Evolutionary conservation across 2,329 filamentous ascomycete species (phyloP).

Genomic region (Claviceps monticola): DNA sequence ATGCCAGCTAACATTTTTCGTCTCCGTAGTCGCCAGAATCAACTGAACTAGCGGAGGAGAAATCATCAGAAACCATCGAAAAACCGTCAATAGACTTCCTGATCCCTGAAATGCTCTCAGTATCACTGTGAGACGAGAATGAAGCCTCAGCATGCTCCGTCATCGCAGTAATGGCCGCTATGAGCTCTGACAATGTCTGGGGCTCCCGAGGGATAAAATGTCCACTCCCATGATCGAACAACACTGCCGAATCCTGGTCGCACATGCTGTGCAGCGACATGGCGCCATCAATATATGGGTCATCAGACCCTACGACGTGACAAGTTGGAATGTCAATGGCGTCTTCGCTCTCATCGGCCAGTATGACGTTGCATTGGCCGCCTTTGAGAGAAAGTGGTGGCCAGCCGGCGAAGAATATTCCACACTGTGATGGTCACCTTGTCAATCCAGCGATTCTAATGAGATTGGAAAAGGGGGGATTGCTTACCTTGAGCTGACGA

Average conservation of each 20-base stretch:
- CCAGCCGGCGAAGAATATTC: constrained; percentile 39
- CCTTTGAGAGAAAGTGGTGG: constrained; percentile 31
- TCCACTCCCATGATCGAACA: constrained; percentile 54
- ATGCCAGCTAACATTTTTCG: too few species aligned
- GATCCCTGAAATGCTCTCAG: neutral
- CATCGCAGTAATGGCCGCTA: neutral
- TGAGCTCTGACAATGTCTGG: constrained; percentile 32
- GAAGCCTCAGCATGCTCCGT: neutral
- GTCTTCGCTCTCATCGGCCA: constrained; percentile 33
- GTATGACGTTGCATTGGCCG: constrained; percentile 26
- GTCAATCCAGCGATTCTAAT: neutral
- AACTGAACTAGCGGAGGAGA: neutral
- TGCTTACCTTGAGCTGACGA: constrained; percentile 21
- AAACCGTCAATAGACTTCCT: neutral
- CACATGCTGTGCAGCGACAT: constrained; percentile 49
- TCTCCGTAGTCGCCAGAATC: neutral
- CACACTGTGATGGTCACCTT: constrained; percentile 21
- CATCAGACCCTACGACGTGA: constrained; percentile 39
- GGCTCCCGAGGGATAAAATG: constrained; percentile 45
- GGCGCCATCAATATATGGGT: constrained; percentile 47
- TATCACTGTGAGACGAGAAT: neutral
- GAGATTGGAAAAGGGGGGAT: too few species aligned
- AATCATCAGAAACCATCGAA: neutral
- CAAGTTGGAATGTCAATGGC: constrained; percentile 38
- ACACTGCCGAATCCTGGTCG: constrained; percentile 40